phyloP scores from a whole-genome alignment of 768 basidiomycete species.

The Lentinus tigrinus region DNA sequence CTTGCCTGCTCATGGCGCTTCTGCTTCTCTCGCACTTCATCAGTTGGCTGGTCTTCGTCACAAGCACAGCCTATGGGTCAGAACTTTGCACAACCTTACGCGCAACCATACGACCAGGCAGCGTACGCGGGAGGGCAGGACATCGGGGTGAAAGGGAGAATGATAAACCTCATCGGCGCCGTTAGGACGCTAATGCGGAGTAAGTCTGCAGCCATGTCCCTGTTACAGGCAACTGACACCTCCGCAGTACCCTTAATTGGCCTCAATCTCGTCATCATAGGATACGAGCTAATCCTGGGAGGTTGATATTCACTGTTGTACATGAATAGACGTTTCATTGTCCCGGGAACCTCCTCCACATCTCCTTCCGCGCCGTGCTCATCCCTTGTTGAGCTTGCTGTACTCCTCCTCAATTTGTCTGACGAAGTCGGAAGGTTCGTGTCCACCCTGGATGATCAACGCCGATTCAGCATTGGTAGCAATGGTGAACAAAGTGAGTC shows the following conservation, averaged over 20 bases:
- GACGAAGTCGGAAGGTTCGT: conserved; percentile 72
- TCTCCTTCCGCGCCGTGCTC: background rate
- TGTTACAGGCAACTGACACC: conserved; percentile 8
- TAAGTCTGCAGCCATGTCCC: conserved; percentile 44
- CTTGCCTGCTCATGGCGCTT: conserved; percentile 19
- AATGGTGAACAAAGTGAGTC: background rate
- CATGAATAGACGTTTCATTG: conserved; percentile 18
- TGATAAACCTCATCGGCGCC: conserved; percentile 92
- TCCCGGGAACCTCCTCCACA: background rate
- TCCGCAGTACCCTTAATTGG: conserved; percentile 89
- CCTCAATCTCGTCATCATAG: conserved; percentile 81
- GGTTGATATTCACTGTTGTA: conserved; percentile 26
- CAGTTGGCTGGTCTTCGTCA: conserved; percentile 88
- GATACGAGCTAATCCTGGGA: conserved; percentile 79
- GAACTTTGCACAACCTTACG: conserved; percentile 66
- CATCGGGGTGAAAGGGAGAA: conserved; percentile 74
- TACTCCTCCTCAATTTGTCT: conserved; percentile 76
- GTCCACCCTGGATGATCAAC: conserved; percentile 56
- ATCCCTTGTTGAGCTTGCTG: conserved; percentile 51
- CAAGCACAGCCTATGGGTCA: conserved; percentile 56
- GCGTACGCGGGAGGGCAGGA: conserved; percentile 56
- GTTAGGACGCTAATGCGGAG: conserved; percentile 97
- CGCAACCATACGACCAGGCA: conserved; percentile 67
- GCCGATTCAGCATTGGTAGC: background rate
- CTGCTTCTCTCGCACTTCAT: conserved; percentile 5